Percentiles rank a stretch among this genome's conserved stretches.
Evolutionary conservation across 306 rosid genomes (phyloP).

Genomic region (Acacia confusa): DNA sequence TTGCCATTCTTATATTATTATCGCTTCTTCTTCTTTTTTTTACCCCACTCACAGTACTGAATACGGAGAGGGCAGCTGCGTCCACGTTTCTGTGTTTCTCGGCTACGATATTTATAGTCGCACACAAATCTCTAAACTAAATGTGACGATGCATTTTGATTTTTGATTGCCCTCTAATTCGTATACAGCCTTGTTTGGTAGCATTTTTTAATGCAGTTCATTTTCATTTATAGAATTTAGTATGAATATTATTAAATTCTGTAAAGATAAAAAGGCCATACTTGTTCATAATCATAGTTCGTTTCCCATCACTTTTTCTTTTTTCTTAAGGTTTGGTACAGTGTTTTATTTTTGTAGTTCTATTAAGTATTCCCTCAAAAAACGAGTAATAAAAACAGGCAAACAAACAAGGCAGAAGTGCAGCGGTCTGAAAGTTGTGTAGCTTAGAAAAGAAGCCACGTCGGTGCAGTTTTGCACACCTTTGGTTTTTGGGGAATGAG

Average conservation of each 20-base stretch:
- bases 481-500: slow-evolving; percentile 35
- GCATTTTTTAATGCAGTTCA: background rate
- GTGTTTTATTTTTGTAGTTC: background rate
- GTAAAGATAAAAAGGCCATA: background rate
- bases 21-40: background rate
- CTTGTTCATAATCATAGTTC: background rate
- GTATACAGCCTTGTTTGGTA: background rate
- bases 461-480: background rate
- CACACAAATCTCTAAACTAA: background rate
- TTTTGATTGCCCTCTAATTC: background rate
- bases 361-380: background rate
- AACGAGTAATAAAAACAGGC: background rate
- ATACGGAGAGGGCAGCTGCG: background rate
- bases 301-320: background rate
- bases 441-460: slow-evolving; percentile 41
- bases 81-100: slow-evolving; percentile 18
- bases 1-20: slow-evolving; percentile 14
- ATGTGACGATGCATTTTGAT: background rate
- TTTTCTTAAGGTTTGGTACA: background rate
- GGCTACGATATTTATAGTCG: slow-evolving; percentile 8
- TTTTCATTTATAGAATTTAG: background rate
- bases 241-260: background rate
- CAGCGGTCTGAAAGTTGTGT: background rate
- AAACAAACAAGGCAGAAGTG: background rate
- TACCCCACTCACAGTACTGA: background rate